Evolutionary conservation across 371 early-diverging fungal species (phyloP).

Genomic region (Mortierella sp.): DNA sequence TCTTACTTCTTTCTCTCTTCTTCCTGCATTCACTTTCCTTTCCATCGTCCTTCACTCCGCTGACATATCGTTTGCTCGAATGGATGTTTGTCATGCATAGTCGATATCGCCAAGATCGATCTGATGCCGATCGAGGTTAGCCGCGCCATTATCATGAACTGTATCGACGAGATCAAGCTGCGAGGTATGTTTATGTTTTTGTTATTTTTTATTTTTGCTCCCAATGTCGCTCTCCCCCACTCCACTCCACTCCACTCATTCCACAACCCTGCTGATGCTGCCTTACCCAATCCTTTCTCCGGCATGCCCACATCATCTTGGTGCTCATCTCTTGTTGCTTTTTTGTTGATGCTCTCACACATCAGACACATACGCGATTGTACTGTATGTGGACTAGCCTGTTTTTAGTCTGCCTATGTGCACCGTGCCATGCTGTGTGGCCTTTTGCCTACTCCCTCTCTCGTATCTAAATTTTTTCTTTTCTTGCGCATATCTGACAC

Average conservation of each 20-base stretch:
- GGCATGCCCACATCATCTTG: background rate
- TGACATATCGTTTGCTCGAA: background rate
- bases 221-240: background rate
- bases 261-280: background rate
- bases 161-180: slow-evolving; percentile 55
- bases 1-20: background rate
- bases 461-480: background rate
- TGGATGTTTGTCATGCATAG: slow-evolving; percentile 10
- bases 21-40: background rate
- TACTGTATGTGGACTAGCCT: background rate
- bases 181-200: slow-evolving; percentile 32
- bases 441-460: background rate
- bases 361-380: background rate
- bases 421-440: slow-evolving; percentile 9
- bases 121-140: slow-evolving; percentile 51
- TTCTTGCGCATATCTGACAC: background rate
- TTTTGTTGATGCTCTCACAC: background rate
- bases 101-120: slow-evolving; percentile 42
- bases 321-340: background rate
- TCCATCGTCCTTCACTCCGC: background rate
- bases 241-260: slow-evolving; percentile 1
- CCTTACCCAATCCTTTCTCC: background rate
- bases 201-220: background rate
- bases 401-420: background rate
- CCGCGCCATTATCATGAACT: slow-evolving; percentile 43